Percentiles rank a stretch among this genome's conserved stretches.
These are phyloP conservation scores for Theobroma cacao DNA, from an alignment of 345 rosid species.

Conservation along the genomic window DNA sequence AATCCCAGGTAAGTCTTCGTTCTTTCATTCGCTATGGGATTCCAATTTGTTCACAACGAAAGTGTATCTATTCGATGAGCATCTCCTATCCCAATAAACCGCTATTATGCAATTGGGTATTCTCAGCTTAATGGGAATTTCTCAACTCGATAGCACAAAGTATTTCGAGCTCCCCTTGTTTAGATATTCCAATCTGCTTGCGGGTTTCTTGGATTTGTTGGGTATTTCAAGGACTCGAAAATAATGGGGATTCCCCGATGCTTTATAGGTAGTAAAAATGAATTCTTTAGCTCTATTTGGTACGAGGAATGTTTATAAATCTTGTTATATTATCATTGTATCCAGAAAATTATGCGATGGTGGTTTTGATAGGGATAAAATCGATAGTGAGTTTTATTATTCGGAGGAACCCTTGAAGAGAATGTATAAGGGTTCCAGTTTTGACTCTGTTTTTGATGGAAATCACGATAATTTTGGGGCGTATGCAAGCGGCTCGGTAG, in stretches of 20 bases:
- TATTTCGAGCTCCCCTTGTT: neutral
- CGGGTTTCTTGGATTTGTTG: slow-evolving; percentile 19
- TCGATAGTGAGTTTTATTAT: slow-evolving; percentile 38
- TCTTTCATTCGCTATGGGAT: neutral
- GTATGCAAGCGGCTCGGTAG: slow-evolving; percentile 15
- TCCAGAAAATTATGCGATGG: slow-evolving; percentile 44
- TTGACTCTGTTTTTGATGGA: slow-evolving; percentile 29
- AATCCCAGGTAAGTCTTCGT: slow-evolving; percentile 15
- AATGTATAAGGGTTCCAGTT: slow-evolving; percentile 37
- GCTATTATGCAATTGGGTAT: slow-evolving; percentile 1
- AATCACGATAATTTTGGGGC: slow-evolving; percentile 25
- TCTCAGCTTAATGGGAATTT: slow-evolving; percentile 24
- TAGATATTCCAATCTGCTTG: neutral
- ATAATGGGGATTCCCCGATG: slow-evolving; percentile 39
- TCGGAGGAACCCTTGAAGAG: slow-evolving; percentile 58
- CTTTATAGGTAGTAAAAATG: slow-evolving; percentile 36
- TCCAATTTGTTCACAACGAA: neutral
- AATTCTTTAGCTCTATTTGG: slow-evolving; percentile 41
- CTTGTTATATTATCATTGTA: slow-evolving; percentile 23
- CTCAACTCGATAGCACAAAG: slow-evolving; percentile 1
- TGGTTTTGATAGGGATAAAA: slow-evolving; percentile 29
- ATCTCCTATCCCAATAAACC: neutral
- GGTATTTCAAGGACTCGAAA: slow-evolving; percentile 19
- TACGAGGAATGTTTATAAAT: slow-evolving; percentile 41
- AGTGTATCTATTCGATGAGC: neutral